Base-by-base conservation (phyloP, 2,329 filamentous ascomycete genomes). In the Exophiala mesophila region DNA sequence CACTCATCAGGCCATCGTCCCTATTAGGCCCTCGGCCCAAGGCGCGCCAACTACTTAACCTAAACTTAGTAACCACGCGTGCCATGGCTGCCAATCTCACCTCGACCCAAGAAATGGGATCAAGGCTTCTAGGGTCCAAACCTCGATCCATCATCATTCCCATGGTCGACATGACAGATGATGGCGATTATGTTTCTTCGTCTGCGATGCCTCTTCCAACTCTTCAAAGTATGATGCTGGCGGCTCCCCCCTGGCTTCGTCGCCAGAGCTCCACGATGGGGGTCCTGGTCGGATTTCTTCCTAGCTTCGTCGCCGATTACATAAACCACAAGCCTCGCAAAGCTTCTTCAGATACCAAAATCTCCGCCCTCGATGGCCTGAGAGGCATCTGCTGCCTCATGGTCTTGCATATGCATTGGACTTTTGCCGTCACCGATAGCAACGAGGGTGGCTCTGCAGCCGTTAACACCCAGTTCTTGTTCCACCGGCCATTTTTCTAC, bases 361-460 rank as follows among this genome's bases (percentile, higher is more conserved):
- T 34, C 7, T 34, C 32, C 4, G 32, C 32, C 7, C 32, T 34
- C 32, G 32, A 34, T n/a, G 32, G 32, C 32, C 32, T 34, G 12
- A 17, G 32, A 19, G 32, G 32, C 5, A 13, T 34, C 7, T 34
- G 32, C 16, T 34, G 32, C 17, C n/a, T 34, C 15, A 34, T 34
- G 32, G 32, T 34, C 9, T 18, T 34, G 36, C 36, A 39, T 16
- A 39, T 39, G 36, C 36, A 39, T 30, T 39, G 36, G 36, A 30
- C 23, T n/a, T 39, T 39, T 17, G 36, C 36, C 12, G 15, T 39
- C 9, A 39, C 36, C 3, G 23, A 39, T 17, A 28, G 19, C 17
- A 39, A 31, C 20, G 29, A 39, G 12, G 29, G 29, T 10, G 23
- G 23, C 13, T 29, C 36, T 12, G 16, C 19, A 12, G 36, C 29